Evolutionary conservation across 2,329 filamentous ascomycete species (phyloP).

Genomic region (Anisogramma anomala): DNA sequence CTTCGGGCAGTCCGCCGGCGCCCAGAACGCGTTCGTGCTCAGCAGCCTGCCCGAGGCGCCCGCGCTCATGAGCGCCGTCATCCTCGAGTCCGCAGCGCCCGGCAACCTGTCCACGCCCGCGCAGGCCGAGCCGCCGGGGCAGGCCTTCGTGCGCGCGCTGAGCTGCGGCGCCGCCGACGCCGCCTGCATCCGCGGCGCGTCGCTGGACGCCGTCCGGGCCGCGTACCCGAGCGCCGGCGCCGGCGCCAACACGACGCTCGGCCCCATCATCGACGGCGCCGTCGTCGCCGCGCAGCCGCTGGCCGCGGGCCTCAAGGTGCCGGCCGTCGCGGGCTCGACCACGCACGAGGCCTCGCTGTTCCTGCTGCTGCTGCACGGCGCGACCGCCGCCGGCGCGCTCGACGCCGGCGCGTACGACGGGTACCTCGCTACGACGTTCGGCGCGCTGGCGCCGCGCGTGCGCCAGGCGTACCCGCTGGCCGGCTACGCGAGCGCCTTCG

Average conservation of each 20-base stretch:
- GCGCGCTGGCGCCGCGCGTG: slow-evolving; percentile 4
- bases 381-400: slow-evolving; percentile 10
- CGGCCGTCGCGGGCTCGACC: slow-evolving; percentile 20
- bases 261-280: slow-evolving; percentile 19
- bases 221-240: neutral
- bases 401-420: slow-evolving; percentile 18
- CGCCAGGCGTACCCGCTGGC: slow-evolving; percentile 6
- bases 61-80: slow-evolving; percentile 17
- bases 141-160: slow-evolving; percentile 1
- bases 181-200: slow-evolving; percentile 1
- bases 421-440: slow-evolving; percentile 15
- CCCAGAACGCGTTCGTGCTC: slow-evolving; percentile 17
- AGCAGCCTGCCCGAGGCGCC: slow-evolving; percentile 20
- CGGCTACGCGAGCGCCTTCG: slow-evolving; percentile 13
- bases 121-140: neutral
- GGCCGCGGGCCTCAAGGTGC: slow-evolving; percentile 18
- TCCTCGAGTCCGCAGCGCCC: slow-evolving; percentile 20
- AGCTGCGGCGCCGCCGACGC: slow-evolving; percentile 4
- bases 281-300: slow-evolving; percentile 19
- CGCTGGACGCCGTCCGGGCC: neutral
- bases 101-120: slow-evolving; percentile 1
- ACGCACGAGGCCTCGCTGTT: slow-evolving; percentile 19
- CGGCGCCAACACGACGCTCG: slow-evolving; percentile 10
- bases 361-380: slow-evolving; percentile 17
- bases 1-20: slow-evolving; percentile 21